Conservation (phyloP, 768 basidiomycete species). For the Russula foetens region DNA sequence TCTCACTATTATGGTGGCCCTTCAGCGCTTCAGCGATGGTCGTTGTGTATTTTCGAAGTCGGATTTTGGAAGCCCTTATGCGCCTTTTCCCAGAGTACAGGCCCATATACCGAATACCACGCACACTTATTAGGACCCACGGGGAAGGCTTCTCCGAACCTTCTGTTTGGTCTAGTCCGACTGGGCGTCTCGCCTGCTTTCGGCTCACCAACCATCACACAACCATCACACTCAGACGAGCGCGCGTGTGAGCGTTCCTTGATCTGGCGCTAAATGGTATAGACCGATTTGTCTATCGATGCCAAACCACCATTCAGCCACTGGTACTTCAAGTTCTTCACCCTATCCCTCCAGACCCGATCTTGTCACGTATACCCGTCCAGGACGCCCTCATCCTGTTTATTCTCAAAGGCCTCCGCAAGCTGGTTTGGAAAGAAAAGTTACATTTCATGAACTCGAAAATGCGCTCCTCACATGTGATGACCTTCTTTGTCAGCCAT, state of each 20-base stretch:
- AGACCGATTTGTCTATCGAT: conserved; percentile 14
- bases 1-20: no score
- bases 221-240: conserved; percentile 46
- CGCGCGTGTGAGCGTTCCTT: conserved; percentile 39
- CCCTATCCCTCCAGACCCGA: conserved; percentile 15
- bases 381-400: background rate
- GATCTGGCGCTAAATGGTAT: conserved; percentile 8
- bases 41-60: no score
- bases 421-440: no score
- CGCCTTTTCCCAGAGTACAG: conserved; percentile 17
- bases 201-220: conserved; percentile 34
- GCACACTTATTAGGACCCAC: conserved; percentile 14
- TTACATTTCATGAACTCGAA: no score
- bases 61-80: no score
- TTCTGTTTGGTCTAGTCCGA: conserved; percentile 26
- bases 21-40: no score
- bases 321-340: background rate
- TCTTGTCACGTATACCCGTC: conserved; percentile 10
- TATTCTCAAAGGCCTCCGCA: conserved; percentile 7
- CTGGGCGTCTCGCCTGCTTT: conserved; percentile 31
- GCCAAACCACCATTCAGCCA: conserved; percentile 5
- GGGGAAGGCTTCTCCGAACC: conserved; percentile 23
- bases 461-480: no score
- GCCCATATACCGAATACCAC: conserved; percentile 23
- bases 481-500: no score